phyloP scores from a whole-genome alignment of 2,329 filamentous ascomycete genomes.

The Stachybotrys elegans region DNA sequence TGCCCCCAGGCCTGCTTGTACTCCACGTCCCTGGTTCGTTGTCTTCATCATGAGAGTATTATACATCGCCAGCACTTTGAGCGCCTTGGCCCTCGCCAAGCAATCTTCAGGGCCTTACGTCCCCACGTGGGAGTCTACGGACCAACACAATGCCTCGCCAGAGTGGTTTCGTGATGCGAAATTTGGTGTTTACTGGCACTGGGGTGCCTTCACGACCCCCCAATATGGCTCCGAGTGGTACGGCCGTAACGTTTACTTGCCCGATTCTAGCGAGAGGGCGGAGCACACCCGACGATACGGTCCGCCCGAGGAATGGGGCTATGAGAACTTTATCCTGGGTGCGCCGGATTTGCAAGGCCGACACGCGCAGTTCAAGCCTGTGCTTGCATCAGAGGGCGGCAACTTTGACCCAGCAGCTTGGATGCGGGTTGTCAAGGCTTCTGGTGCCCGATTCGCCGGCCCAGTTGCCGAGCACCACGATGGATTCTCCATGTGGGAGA shows the following conservation, averaged over 20 bases:
- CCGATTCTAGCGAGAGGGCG: neutral
- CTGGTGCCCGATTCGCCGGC: constrained; percentile 9
- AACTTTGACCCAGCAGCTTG: constrained; percentile 9
- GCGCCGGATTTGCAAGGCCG: constrained; percentile 5
- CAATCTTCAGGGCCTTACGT: constrained; percentile 2
- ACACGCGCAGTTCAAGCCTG: constrained; percentile 7
- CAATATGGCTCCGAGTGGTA: constrained; percentile 9
- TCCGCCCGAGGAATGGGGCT: constrained; percentile 6
- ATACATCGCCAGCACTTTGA: no score
- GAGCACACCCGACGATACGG: constrained; percentile 7
- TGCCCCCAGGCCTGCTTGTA: no score
- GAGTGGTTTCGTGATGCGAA: constrained; percentile 12
- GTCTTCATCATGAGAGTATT: no score
- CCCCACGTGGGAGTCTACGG: constrained; percentile 9
- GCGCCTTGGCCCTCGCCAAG: no score
- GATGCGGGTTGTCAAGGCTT: constrained; percentile 9
- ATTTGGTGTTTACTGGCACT: constrained; percentile 12
- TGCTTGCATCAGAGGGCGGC: constrained; percentile 7
- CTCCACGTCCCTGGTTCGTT: no score
- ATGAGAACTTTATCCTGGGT: constrained; percentile 10
- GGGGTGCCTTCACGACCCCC: constrained; percentile 11
- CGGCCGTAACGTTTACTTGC: constrained; percentile 6
- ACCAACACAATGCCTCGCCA: constrained; percentile 4
- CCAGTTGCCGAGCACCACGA: constrained; percentile 12
- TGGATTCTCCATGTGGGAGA: constrained; percentile 12